Conservation (phyloP, 371 early-diverging fungal genomes). For the Gilbertella persicaria region DNA sequence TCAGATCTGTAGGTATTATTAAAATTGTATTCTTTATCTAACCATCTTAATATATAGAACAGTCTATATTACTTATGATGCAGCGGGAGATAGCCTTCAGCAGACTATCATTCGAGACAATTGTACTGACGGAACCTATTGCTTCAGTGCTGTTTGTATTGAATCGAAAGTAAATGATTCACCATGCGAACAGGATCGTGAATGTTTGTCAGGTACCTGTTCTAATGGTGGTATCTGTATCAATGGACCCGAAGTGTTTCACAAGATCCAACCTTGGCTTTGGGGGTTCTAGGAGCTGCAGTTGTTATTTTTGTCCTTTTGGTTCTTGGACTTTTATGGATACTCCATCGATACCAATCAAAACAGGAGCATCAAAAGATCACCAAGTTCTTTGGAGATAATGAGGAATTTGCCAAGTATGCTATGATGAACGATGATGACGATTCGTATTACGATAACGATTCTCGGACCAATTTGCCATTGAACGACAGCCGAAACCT, state of each 20-base stretch:
- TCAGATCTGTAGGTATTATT: slow-evolving; percentile 37
- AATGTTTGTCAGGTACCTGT: slow-evolving; percentile 47
- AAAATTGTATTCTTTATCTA: not conserved
- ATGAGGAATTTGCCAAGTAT: slow-evolving; percentile 45
- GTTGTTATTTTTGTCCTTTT: slow-evolving; percentile 39
- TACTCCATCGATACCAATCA: slow-evolving; percentile 51
- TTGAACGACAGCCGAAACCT: slow-evolving; percentile 9
- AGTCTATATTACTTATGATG: slow-evolving; percentile 35
- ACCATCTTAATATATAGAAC: slow-evolving; percentile 17
- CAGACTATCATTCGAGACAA: slow-evolving; percentile 52
- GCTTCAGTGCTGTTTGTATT: slow-evolving; percentile 28
- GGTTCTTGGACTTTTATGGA: slow-evolving; percentile 33
- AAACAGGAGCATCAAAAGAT: slow-evolving; percentile 46
- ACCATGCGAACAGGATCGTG: slow-evolving; percentile 42
- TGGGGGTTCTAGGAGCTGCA: slow-evolving; percentile 44
- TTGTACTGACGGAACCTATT: slow-evolving; percentile 45
- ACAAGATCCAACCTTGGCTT: slow-evolving; percentile 35
- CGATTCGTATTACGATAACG: not conserved
- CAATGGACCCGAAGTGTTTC: slow-evolving; percentile 47
- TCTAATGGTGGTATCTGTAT: slow-evolving; percentile 34
- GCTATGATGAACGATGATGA: slow-evolving; percentile 37
- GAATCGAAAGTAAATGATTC: slow-evolving; percentile 21
- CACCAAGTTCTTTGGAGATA: slow-evolving; percentile 42
- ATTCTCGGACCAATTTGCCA: not conserved
- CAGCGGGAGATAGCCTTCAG: slow-evolving; percentile 20